Evolutionary conservation across 2,329 filamentous ascomycete genomes (phyloP).

Genomic region (Dactylellina leptospora): DNA sequence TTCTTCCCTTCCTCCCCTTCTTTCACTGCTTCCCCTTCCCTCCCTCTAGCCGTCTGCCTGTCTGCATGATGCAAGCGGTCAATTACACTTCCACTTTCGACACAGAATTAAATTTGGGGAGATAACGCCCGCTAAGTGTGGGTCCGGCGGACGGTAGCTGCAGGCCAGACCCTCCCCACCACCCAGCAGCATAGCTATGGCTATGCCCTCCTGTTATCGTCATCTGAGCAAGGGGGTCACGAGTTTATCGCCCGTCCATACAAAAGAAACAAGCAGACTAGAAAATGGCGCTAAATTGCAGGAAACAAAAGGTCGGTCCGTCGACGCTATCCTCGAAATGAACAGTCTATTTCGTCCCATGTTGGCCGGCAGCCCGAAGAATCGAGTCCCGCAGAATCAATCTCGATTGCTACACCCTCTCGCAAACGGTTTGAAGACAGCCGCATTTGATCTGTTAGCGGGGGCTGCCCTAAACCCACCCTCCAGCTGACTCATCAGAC

Average conservation of each 20-base stretch:
- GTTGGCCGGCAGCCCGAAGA: slow-evolving; percentile 8
- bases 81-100: slow-evolving; percentile 47
- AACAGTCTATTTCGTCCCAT: slow-evolving; percentile 22
- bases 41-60: slow-evolving; percentile 5
- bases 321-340: no score
- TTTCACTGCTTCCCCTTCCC: no score
- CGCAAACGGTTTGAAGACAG: neutral
- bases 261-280: neutral
- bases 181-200: neutral
- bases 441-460: neutral
- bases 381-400: slow-evolving; percentile 1
- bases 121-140: slow-evolving; percentile 30
- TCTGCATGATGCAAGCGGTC: slow-evolving; percentile 24
- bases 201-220: slow-evolving; percentile 46
- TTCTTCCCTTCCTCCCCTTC: no score
- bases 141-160: slow-evolving; percentile 42
- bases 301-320: slow-evolving; percentile 8
- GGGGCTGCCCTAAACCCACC: slow-evolving; percentile 9
- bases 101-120: slow-evolving; percentile 14
- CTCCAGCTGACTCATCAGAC: slow-evolving; percentile 26
- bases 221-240: slow-evolving; percentile 50
- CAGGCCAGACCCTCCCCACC: slow-evolving; percentile 14
- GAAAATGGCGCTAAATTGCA: slow-evolving; percentile 36
- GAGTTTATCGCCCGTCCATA: slow-evolving; percentile 26
- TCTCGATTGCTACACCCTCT: no score